Conservation (phyloP, 306 rosid genomes). For the Ormosia semicastrata region DNA sequence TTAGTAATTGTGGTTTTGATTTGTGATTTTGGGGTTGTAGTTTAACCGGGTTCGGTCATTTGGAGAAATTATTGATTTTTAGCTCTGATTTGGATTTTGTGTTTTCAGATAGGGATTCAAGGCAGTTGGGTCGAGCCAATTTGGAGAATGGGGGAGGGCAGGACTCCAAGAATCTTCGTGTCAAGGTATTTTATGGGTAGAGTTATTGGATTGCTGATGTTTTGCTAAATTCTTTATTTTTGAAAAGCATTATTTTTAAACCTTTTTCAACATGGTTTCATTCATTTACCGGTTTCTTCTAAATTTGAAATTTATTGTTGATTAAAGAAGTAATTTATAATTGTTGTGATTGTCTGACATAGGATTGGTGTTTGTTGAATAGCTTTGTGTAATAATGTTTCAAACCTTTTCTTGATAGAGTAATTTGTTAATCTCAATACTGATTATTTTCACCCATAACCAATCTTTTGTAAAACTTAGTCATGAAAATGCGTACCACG, state of each 20-base stretch:
- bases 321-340: background rate
- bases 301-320: background rate
- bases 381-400: background rate
- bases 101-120: constrained; percentile 68
- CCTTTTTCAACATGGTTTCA: background rate
- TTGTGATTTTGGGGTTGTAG: constrained; percentile 25
- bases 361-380: background rate
- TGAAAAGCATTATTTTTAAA: background rate
- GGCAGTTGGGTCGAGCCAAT: constrained; percentile 59
- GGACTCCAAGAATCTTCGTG: constrained; percentile 87
- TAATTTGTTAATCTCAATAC: background rate
- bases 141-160: constrained; percentile 60
- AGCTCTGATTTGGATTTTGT: constrained; percentile 21
- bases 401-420: background rate
- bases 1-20: constrained; percentile 17
- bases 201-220: background rate
- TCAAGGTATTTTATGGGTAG: constrained; percentile 58
- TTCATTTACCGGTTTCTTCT: background rate
- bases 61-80: background rate
- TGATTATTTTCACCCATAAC: background rate
- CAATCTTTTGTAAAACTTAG: background rate
- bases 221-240: constrained; percentile 5
- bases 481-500: background rate
- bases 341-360: background rate
- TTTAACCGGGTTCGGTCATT: constrained; percentile 27